Evolutionary conservation across 1,284 basidiomycete genomes (phyloP).

Genomic region (Mycosarcoma maydis): DNA sequence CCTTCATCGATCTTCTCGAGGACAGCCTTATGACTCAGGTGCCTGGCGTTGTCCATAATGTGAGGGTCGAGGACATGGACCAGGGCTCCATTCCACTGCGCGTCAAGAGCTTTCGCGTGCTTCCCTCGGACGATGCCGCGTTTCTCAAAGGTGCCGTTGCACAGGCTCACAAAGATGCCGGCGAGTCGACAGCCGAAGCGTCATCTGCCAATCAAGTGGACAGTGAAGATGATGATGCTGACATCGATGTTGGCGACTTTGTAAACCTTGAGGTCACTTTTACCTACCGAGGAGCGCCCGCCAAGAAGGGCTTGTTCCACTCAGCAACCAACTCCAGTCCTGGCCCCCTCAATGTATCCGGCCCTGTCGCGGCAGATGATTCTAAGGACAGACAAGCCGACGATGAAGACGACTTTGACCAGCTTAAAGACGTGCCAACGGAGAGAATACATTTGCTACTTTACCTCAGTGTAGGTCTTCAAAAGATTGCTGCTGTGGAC

Average conservation of each 20-base stretch:
- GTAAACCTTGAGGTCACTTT: slow-evolving; percentile 60
- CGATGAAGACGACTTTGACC: slow-evolving; percentile 19
- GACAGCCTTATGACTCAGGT: slow-evolving; percentile 63
- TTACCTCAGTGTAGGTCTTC: slow-evolving; percentile 59
- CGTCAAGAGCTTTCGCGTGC: slow-evolving; percentile 52
- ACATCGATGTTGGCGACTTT: slow-evolving; percentile 54
- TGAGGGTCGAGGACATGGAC: slow-evolving; percentile 61
- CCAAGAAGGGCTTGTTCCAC: slow-evolving; percentile 34
- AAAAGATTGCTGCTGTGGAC: slow-evolving; percentile 62
- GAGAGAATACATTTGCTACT: slow-evolving; percentile 56
- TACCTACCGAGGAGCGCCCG: slow-evolving; percentile 47
- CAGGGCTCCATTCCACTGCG: slow-evolving; percentile 57
- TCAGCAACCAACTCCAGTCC: slow-evolving; percentile 19
- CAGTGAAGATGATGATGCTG: slow-evolving; percentile 17
- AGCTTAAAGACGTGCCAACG: slow-evolving; percentile 30
- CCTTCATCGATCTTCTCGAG: slow-evolving; percentile 62
- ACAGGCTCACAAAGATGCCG: slow-evolving; percentile 34
- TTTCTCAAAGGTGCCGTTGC: slow-evolving; percentile 42
- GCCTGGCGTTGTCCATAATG: slow-evolving; percentile 59
- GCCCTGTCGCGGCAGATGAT: slow-evolving; percentile 12
- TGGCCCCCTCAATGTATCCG: slow-evolving; percentile 18
- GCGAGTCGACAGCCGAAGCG: not conserved
- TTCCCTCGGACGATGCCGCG: slow-evolving; percentile 34
- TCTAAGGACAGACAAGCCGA: slow-evolving; percentile 9
- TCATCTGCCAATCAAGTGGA: slow-evolving; percentile 4